A percentile compares a stretch with the other conserved stretches of the same genome.
Conservation (phyloP, 2,329 filamentous ascomycete species). For the Didymella sp. region DNA sequence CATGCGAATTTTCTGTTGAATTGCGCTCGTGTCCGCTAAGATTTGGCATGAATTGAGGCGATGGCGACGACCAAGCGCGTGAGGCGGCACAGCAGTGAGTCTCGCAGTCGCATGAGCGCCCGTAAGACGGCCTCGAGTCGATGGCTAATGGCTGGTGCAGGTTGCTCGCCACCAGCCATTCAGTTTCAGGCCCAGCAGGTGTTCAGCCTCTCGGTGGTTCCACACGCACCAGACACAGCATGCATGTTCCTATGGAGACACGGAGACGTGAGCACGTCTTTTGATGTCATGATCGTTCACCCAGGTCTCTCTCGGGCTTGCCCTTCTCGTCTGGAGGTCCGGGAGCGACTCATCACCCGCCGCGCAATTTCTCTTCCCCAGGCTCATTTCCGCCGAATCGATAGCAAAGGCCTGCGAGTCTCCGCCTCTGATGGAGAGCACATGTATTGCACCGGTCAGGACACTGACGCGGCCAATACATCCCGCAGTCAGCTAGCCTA, state of each 20-base stretch:
- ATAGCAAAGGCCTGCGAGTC: conserved; percentile 4
- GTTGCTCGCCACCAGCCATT: conserved; percentile 13
- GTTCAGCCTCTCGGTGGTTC: conserved; percentile 14
- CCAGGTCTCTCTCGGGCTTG: conserved; percentile 10
- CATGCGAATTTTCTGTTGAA: conserved; percentile 18
- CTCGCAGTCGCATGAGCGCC: not conserved
- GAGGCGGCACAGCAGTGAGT: not conserved
- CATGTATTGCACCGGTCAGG: conserved; percentile 8
- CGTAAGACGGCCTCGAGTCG: not conserved
- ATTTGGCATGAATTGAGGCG: conserved; percentile 6
- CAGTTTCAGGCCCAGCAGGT: conserved; percentile 8
- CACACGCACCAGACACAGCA: conserved; percentile 16
- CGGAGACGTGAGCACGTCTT: conserved; percentile 14
- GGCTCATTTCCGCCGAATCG: conserved; percentile 13
- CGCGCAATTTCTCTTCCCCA: conserved; percentile 19
- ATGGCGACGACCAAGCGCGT: conserved; percentile 12
- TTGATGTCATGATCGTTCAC: conserved; percentile 19
- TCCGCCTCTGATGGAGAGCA: not conserved
- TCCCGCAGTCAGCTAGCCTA: conserved; percentile 10
- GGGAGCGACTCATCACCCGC: conserved; percentile 17
- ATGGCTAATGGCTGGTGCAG: conserved; percentile 12
- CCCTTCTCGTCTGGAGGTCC: conserved; percentile 16
- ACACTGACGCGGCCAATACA: conserved; percentile 17
- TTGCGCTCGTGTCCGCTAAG: conserved; percentile 14
- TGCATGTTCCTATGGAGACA: conserved; percentile 23